Percentiles rank a stretch among this genome's conserved stretches.
These are phyloP conservation scores for Candida tunisiensis DNA, from an alignment of 1,139 yeast species.

Conservation along the genomic window DNA sequence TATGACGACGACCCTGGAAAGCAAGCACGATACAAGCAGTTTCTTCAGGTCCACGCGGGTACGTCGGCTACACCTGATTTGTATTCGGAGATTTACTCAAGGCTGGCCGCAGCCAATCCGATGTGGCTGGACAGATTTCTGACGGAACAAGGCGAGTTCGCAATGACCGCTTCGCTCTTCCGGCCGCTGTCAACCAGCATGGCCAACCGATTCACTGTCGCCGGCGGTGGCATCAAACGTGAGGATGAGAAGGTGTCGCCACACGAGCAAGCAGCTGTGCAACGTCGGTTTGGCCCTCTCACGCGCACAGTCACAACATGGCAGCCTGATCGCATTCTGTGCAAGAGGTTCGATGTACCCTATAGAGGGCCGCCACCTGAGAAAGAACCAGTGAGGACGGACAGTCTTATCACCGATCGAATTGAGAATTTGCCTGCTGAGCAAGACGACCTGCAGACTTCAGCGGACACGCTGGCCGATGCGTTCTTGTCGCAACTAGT, in stretches of 20 bases:
- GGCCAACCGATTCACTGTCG: slow-evolving; percentile 11
- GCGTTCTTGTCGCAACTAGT: not conserved
- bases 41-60: no score
- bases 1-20: no score
- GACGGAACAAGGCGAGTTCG: slow-evolving; percentile 12
- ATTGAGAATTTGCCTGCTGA: no score
- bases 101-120: no score
- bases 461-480: not conserved
- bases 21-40: no score
- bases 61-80: no score
- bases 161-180: slow-evolving; percentile 13
- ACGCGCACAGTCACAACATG: slow-evolving; percentile 10
- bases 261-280: slow-evolving; percentile 10
- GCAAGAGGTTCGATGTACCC: slow-evolving; percentile 14
- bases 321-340: slow-evolving; percentile 11
- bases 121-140: no score
- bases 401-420: slow-evolving; percentile 2
- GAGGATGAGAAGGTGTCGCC: slow-evolving; percentile 1
- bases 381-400: no score
- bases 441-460: not conserved
- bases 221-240: slow-evolving; percentile 1
- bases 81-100: no score
- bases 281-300: slow-evolving; percentile 10
- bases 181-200: slow-evolving; percentile 13
- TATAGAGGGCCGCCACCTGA: no score